phyloP scores from a whole-genome alignment of 768 basidiomycete genomes.

The Lactarius sp. region DNA sequence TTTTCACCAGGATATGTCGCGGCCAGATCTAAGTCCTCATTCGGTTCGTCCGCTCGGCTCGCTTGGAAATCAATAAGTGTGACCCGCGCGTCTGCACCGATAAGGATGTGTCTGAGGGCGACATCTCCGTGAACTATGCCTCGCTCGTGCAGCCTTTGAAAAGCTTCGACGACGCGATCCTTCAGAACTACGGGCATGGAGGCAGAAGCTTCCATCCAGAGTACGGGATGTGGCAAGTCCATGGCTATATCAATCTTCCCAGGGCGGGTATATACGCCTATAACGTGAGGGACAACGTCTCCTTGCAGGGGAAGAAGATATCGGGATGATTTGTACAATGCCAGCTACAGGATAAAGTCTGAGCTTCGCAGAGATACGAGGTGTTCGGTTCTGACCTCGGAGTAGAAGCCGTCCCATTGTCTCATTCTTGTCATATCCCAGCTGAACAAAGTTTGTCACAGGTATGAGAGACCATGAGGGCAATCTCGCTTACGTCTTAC shows the following conservation, averaged over 20 bases:
- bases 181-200: conserved; percentile 55
- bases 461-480: background rate
- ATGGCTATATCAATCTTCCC: conserved; percentile 42
- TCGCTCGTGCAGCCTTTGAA: conserved; percentile 37
- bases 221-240: conserved; percentile 51
- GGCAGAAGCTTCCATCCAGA: conserved; percentile 58
- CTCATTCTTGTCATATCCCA: conserved; percentile 33
- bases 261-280: conserved; percentile 42
- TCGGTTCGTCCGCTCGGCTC: conserved; percentile 33
- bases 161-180: conserved; percentile 46
- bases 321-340: conserved; percentile 43
- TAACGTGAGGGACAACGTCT: conserved; percentile 46
- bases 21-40: conserved; percentile 34
- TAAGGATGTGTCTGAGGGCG: conserved; percentile 43
- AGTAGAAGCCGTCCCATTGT: conserved; percentile 39
- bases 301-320: conserved; percentile 52
- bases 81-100: conserved; percentile 44
- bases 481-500: conserved; percentile 16
- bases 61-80: conserved; percentile 50
- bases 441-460: conserved; percentile 24
- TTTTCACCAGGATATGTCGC: conserved; percentile 40
- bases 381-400: conserved; percentile 32
- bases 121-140: conserved; percentile 35
- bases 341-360: conserved; percentile 37
- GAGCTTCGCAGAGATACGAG: conserved; percentile 1